Evolutionary conservation across 805 yeast species (phyloP), one percentile per base, ranked within the genome.

Genomic region (Pichia insulana): DNA sequence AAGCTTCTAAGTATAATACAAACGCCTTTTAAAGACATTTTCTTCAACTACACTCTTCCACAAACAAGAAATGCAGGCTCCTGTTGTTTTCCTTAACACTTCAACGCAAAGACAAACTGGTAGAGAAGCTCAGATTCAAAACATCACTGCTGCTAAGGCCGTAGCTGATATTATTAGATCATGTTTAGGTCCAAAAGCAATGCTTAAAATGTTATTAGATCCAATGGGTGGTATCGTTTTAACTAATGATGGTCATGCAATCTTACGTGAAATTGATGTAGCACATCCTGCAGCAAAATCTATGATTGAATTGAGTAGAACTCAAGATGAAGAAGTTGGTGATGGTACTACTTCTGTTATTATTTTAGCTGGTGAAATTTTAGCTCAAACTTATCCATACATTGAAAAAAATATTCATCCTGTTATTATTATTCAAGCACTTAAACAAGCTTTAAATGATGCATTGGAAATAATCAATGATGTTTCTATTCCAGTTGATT

Each of bases 261-360:
- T 92, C 53, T 70, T 92, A 53, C 78, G 99, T 59, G 99, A 92
- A 62, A 92, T 92, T 53, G 97, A 90, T 60, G 95, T 84, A 43
- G 88, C 96, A 4, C 98, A 92, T 62, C 98, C 99, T 10, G 99
- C 98, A 4, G 99, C 99, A 37, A 92, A 92, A 67, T 83, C 95
- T 27, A 92, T 92, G 97, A 84, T 92, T 58, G 98, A 92, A 67
- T 75, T 92, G 51, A 80, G 92, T 56, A 78, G 98, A 67, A 89
- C 98, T 7, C 97, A 90, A 68, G 98, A 90, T 61, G 98, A 90
- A 67, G 98, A 90, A 67, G 98, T 77, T 45, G 99, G 57, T 40
- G 57, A 53, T 44, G 97, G 97, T 48, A 89, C 99, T 46, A 92
- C 99, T 20, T 83, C 96, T 8, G 99, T 92, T 42, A 92, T 92